phyloP scores from a whole-genome alignment of 2,329 filamentous ascomycete genomes.

The Lecanicillium sp. region DNA sequence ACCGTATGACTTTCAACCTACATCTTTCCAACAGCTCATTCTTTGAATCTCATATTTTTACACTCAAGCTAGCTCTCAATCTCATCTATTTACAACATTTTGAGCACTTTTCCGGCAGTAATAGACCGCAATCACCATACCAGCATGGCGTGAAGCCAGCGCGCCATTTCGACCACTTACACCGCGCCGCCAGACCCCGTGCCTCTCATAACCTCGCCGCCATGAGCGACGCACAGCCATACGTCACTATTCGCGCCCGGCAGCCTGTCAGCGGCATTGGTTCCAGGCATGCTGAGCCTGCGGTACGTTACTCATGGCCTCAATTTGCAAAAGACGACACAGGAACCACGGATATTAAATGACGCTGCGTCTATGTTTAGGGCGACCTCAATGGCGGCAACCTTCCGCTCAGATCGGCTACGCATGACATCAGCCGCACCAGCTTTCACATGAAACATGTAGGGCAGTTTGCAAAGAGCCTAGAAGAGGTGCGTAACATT shows the following conservation, averaged over 20 bases:
- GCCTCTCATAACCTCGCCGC: no score
- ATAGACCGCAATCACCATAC: no score
- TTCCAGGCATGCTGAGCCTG: constrained; percentile 39
- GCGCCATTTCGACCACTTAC: neutral
- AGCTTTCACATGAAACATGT: constrained; percentile 52
- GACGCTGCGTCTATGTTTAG: constrained; percentile 1
- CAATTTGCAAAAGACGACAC: no score
- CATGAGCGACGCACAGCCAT: constrained; percentile 39
- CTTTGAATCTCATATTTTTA: no score
- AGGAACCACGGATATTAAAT: constrained; percentile 7
- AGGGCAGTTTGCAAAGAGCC: constrained; percentile 43
- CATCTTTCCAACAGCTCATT: no score
- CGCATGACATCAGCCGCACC: constrained; percentile 50
- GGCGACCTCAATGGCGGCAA: constrained; percentile 1
- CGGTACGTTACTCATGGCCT: constrained; percentile 34
- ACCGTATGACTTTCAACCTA: no score
- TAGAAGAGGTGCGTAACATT: constrained; percentile 41
- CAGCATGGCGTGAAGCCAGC: neutral
- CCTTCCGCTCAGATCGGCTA: constrained; percentile 29
- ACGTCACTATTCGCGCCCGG: constrained; percentile 46
- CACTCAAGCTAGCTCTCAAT: no score
- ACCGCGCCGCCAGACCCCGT: constrained; percentile 1
- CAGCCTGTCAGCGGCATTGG: constrained; percentile 37
- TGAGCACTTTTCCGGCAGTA: no score
- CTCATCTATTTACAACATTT: no score